These are phyloP conservation scores for Boletus tomentosulus DNA, from an alignment of 768 basidiomycete species.

Conservation along the genomic window DNA sequence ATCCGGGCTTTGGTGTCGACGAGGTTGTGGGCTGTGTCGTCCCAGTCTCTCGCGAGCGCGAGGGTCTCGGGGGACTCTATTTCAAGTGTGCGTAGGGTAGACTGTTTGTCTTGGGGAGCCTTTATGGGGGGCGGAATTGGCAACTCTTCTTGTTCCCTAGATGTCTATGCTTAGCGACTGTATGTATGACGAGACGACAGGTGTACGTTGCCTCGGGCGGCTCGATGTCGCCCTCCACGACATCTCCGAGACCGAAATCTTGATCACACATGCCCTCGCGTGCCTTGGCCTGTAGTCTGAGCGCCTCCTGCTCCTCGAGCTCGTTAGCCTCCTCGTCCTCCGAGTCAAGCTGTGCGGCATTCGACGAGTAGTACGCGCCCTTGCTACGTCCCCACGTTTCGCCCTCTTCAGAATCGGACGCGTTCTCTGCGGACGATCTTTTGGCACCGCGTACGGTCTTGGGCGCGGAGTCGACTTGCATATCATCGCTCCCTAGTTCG, in stretches of 20 bases:
- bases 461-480: conserved; percentile 16
- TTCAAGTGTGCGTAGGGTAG: conserved; percentile 63
- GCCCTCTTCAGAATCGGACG: conserved; percentile 33
- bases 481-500: conserved; percentile 17
- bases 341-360: conserved; percentile 73
- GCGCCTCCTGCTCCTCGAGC: conserved; percentile 85
- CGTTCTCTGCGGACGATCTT: conserved; percentile 2
- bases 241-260: conserved; percentile 81
- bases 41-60: conserved; percentile 82
- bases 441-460: conserved; percentile 12
- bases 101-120: conserved; percentile 53
- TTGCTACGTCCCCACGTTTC: conserved; percentile 79
- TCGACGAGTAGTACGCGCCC: conserved; percentile 82
- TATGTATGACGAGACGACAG: neutral
- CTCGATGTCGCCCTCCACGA: conserved; percentile 35
- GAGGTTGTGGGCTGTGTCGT: conserved; percentile 57
- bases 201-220: conserved; percentile 29
- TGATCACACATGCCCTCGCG: conserved; percentile 67
- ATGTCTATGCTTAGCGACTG: conserved; percentile 5
- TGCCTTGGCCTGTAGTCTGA: conserved; percentile 69
- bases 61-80: conserved; percentile 74
- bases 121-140: conserved; percentile 9
- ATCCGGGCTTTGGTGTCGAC: conserved; percentile 51
- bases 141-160: conserved; percentile 14
- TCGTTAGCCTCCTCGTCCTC: conserved; percentile 88